These are phyloP conservation scores for Pluteus cervinus DNA, from an alignment of 768 basidiomycete species.

Conservation along the genomic window DNA sequence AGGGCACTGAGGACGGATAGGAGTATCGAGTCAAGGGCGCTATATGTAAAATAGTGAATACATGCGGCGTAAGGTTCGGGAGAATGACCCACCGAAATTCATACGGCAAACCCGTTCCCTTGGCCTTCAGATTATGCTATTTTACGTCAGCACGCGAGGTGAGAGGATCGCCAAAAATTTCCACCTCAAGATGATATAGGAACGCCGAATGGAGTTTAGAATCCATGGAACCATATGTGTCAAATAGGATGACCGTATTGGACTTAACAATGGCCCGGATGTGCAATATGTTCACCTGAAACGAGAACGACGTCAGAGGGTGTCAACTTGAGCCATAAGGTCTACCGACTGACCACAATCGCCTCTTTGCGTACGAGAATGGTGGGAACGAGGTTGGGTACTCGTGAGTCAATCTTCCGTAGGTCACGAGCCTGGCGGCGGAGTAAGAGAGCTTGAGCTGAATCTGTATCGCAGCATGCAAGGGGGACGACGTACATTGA, in stretches of 20 bases:
- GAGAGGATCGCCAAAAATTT: constrained; percentile 8
- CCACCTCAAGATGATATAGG: constrained; percentile 80
- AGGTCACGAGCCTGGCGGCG: constrained; percentile 79
- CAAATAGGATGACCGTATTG: constrained; percentile 86
- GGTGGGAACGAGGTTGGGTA: constrained; percentile 92
- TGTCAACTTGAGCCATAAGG: too few relatives aligned
- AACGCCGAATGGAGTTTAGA: constrained; percentile 84
- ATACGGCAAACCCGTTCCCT: constrained; percentile 67
- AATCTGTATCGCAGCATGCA: constrained; percentile 12
- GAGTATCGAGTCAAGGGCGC: constrained; percentile 89
- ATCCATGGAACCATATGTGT: constrained; percentile 84
- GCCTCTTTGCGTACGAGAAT: constrained; percentile 87
- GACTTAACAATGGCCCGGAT: constrained; percentile 94
- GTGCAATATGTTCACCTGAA: constrained; percentile 86
- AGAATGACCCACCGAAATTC: constrained; percentile 71
- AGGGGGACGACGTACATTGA: constrained; percentile 63
- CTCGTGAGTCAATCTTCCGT: constrained; percentile 91
- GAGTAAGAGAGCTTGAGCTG: constrained; percentile 14
- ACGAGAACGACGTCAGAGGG: too few relatives aligned
- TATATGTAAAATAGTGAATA: constrained; percentile 24
- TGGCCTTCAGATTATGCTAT: constrained; percentile 80
- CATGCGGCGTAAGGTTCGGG: neutral
- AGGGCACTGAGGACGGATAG: constrained; percentile 88
- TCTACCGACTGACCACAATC: constrained; percentile 73
- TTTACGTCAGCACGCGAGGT: constrained; percentile 3